Evolutionary conservation across 139 green algal species (phyloP).

Genomic region (Coccomyxa sp.): DNA sequence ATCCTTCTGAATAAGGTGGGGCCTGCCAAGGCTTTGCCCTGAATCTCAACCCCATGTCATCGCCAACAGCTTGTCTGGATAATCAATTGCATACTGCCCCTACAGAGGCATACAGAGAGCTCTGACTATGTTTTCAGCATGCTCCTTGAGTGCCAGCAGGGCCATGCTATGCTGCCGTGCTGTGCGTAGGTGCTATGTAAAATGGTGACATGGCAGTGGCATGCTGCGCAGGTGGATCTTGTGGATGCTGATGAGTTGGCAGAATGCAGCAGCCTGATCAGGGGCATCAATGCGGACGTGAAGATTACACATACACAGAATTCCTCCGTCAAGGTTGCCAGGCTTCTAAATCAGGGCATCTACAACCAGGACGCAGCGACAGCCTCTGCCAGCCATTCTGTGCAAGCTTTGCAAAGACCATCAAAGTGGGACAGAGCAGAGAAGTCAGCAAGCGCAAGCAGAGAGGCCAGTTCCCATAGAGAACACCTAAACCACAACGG

Average conservation of each 20-base stretch:
- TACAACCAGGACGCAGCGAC: no score
- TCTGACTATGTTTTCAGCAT: no score
- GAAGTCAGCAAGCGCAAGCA: no score
- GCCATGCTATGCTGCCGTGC: background rate
- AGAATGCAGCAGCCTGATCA: constrained; percentile 39
- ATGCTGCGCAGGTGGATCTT: constrained; percentile 61
- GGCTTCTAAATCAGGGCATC: constrained; percentile 55
- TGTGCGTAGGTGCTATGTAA: background rate
- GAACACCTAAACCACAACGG: no score
- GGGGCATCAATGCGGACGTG: constrained; percentile 63
- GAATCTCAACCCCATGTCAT: background rate
- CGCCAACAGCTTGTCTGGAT: background rate
- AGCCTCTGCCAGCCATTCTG: no score
- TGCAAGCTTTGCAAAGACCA: no score
- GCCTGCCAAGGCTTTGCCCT: background rate
- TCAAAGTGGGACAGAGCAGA: no score
- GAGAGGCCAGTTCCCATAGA: no score
- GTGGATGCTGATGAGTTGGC: constrained; percentile 34
- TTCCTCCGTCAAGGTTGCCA: constrained; percentile 56
- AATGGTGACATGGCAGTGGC: background rate
- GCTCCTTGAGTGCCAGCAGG: background rate
- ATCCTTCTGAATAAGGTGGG: constrained; percentile 86
- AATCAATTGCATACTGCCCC: background rate
- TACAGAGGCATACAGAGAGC: background rate
- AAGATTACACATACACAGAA: constrained; percentile 50